Base-by-base conservation (phyloP, 495 filamentous ascomycete genomes). In the Cetradonia linearis region DNA sequence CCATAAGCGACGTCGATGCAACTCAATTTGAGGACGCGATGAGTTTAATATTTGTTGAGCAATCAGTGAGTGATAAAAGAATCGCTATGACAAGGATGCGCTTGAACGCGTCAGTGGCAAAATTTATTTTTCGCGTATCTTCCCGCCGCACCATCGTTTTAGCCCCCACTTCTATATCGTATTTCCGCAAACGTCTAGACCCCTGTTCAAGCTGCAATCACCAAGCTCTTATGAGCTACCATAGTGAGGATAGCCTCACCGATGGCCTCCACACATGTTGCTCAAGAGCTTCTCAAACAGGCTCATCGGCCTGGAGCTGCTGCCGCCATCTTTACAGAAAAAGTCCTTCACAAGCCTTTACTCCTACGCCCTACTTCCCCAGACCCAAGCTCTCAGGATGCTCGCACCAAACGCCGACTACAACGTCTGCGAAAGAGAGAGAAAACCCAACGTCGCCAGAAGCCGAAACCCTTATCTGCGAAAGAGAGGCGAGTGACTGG, bases 301-400 rank as follows among this genome's bases (percentile, higher is more conserved):
- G 88, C 88, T 25, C 86, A 93, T 75, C 81, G 84, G 36, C 82
- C 89, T 25, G 77, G 81, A 47, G 82, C 78, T 59, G 84, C 88
- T 25, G 70, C 72, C 11, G 73, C 78, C 8, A 86, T 95, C 75
- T 89, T 87, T 77, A 77, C 80, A 59, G 86, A 93, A 57, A 89
- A 90, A 70, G 78, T 96, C 68, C 82, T 86, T 63, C 82, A 87
- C 63, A 89, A 89, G 62, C 88, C 90, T 0, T 83, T 98, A 63
- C 82, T 82, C 70, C 83, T 96, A 0, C 81, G 82, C 44, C 83
- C 90, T 16, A 84, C 86, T 28, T 84, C 83, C 0, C 83, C 88
- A 18, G 76, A 77, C 6, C 76, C 78, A 0, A 73, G 70, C 27
- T 70, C 80, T 27, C 68, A 77, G 38, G 81, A 86, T 70, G 84